Base-by-base conservation (phyloP, 2,329 filamentous ascomycete species). In the Endothia cerciana region DNA sequence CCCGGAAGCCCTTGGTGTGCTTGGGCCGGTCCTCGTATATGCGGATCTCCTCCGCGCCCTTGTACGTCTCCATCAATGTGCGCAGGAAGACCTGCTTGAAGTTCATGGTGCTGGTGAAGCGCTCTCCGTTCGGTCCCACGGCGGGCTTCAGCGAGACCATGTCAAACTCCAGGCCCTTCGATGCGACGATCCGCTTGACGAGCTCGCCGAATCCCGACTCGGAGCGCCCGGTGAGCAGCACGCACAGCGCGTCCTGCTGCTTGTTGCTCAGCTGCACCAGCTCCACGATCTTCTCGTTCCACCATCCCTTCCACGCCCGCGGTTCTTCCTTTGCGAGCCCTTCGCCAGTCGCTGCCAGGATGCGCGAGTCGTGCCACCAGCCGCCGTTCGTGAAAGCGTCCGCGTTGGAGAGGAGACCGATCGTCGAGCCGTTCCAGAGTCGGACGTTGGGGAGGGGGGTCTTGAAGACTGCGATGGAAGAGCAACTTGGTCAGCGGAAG, bases 361-460 rank as follows among this genome's bases (percentile, higher is more conserved):
- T 94, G 69, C 87, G 88, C 53, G 88, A 86, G 74, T 98, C 94
- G 78, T 99, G 95, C 95, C 95, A 99, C 95, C 95, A 99, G 69
- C 94, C 93, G 70, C 94, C 94, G 71, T 90, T 91, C 68, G 88
- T 81, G 72, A 98, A 92, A 62, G 86, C 83, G 70, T 96, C 91
- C 70, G 91, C 89, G 57, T 84, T 89, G 67, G 91, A 88, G 13
- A 99, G 83, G 67, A 89, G 85, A 58, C 93, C 92, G 60, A 97
- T 87, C 0, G 93, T 94, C 40, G 84, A 82, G 1, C 87, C 86
- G 70, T 90, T 91, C 95, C 95, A 99, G 74, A 99, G 77, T 71
- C 93, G 90, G 3, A 89, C 87, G 74, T 97, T 98, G 1, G 95
- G 95, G 1, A 97, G 81, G 6, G 95, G 95, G 17, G 92, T 97